Percentiles rank a stretch among this genome's conserved stretches.
Evolutionary conservation across 306 rosid species (phyloP).

Genomic region (Prunus mume): DNA sequence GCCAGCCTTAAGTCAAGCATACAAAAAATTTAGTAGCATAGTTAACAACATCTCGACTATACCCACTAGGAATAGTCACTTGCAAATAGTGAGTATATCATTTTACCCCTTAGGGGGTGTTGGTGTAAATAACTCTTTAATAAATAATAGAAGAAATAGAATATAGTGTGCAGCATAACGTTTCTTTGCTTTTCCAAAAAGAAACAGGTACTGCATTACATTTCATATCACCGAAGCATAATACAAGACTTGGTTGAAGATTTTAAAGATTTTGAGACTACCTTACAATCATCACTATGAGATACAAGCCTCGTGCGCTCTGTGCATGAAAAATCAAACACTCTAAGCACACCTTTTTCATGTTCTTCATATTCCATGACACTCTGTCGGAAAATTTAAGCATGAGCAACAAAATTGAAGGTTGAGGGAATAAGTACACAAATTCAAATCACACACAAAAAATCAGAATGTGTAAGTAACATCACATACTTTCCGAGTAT

Average conservation of each 20-base stretch:
- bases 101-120: neutral
- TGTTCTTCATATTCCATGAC: conserved; percentile 98
- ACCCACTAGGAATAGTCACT: neutral
- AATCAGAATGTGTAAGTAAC: neutral
- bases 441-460: neutral
- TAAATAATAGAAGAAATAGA: neutral
- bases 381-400: conserved; percentile 34
- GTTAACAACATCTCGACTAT: neutral
- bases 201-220: neutral
- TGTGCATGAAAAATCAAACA: conserved; percentile 87
- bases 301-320: conserved; percentile 93
- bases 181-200: neutral
- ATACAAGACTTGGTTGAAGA: conserved; percentile 7
- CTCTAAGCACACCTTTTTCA: conserved; percentile 96
- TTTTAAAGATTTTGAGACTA: conserved; percentile 23
- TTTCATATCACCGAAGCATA: conserved; percentile 15
- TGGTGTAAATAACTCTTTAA: neutral
- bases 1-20: neutral
- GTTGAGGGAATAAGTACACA: conserved; percentile 10
- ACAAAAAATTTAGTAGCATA: neutral
- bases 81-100: neutral
- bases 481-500: conserved; percentile 70
- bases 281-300: conserved; percentile 98
- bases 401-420: neutral
- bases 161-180: neutral